phyloP scores from a whole-genome alignment of 1,284 basidiomycete genomes.

The Sporisorium exsertum region DNA sequence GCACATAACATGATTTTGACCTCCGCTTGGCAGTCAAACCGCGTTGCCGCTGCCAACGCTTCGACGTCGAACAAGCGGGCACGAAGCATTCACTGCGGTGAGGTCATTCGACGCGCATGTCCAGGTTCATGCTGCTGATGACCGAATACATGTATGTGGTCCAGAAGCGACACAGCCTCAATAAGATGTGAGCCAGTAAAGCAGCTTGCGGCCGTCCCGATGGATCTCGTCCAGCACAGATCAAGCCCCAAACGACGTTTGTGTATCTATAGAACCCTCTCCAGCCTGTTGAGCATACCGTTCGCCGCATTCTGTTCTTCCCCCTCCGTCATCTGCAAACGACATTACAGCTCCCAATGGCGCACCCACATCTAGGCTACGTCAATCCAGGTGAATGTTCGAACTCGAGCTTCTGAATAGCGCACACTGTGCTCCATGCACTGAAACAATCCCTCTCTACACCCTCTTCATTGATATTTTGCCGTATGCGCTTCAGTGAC shows the following conservation, averaged over 20 bases:
- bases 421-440: too few species aligned
- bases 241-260: not conserved
- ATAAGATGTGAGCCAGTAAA: not conserved
- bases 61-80: too few species aligned
- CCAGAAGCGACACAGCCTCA: not conserved
- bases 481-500: slow-evolving; percentile 16
- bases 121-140: not conserved
- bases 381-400: slow-evolving; percentile 42
- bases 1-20: not conserved
- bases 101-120: not conserved
- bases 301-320: not conserved
- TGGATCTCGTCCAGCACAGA: not conserved
- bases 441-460: not conserved
- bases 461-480: too few species aligned
- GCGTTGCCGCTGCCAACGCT: not conserved
- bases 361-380: slow-evolving; percentile 55
- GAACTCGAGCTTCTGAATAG: too few species aligned
- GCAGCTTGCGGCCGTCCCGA: not conserved
- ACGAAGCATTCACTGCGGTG: not conserved
- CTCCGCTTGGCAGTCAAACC: slow-evolving; percentile 2
- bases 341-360: slow-evolving; percentile 21
- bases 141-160: too few species aligned
- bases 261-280: too few species aligned
- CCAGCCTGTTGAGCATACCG: not conserved
- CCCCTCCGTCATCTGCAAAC: not conserved